Evolutionary conservation across 1,284 basidiomycete species (phyloP).

Genomic region (Moesziomyces globuligerus): DNA sequence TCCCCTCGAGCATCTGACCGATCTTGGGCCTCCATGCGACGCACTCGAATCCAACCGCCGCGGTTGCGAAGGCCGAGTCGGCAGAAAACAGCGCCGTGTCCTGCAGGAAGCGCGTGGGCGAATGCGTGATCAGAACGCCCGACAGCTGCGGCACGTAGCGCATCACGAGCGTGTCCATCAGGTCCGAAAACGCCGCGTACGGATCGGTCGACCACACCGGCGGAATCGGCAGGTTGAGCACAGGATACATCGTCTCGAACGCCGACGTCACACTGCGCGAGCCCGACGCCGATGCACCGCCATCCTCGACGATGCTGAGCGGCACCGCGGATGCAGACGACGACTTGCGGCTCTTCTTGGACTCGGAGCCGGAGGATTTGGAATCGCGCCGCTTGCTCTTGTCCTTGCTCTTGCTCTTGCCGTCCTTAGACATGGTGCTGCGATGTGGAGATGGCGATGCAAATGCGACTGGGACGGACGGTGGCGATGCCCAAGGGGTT

Average conservation of each 20-base stretch:
- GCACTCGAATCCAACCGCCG: constrained; percentile 80
- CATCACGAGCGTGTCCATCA: constrained; percentile 66
- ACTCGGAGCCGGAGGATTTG: constrained; percentile 12
- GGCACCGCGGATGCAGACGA: constrained; percentile 7
- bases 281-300: constrained; percentile 1
- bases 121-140: constrained; percentile 88
- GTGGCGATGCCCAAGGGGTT: too few species aligned
- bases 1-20: constrained; percentile 85
- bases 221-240: constrained; percentile 59
- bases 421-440: constrained; percentile 35
- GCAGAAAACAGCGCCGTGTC: constrained; percentile 78
- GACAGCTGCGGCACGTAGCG: constrained; percentile 82
- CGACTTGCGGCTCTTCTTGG: constrained; percentile 36
- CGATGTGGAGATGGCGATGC: background rate
- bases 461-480: too few species aligned
- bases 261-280: constrained; percentile 33
- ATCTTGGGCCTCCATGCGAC: constrained; percentile 89
- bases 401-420: constrained; percentile 33
- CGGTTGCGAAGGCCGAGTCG: constrained; percentile 87
- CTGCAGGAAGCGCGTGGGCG: constrained; percentile 78
- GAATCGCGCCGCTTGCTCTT: constrained; percentile 35
- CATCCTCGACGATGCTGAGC: constrained; percentile 9
- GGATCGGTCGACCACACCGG: constrained; percentile 55
- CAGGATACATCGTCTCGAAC: constrained; percentile 52
- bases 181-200: constrained; percentile 53